These are phyloP conservation scores for Trypanosoma lewisi DNA, from an alignment of 208 protist genomes.

Conservation along the genomic window DNA sequence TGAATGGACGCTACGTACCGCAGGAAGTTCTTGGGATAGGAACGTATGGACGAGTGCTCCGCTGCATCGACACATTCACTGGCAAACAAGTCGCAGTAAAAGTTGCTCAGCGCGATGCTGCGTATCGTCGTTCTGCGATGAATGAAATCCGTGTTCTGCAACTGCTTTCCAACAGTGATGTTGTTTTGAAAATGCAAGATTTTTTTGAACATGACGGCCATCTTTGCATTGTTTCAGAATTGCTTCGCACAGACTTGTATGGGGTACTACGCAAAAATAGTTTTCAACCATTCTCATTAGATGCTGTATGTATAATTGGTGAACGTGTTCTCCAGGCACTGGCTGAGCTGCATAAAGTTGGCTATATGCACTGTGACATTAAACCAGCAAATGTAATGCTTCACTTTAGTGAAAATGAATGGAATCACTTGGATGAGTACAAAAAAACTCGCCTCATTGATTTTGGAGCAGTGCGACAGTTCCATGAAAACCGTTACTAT, in stretches of 20 bases:
- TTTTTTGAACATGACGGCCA: conserved; percentile 77
- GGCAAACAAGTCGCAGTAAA: conserved; percentile 81
- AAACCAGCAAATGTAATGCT: conserved; percentile 96
- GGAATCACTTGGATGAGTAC: conserved; percentile 18
- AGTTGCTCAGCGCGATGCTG: conserved; percentile 70
- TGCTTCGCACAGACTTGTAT: conserved; percentile 74
- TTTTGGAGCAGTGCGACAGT: conserved; percentile 96
- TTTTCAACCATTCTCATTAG: conserved; percentile 54
- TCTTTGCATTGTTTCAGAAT: conserved; percentile 85
- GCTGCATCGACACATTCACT: conserved; percentile 82
- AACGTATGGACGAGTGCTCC: conserved; percentile 91
- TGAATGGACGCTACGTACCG: conserved; percentile 58
- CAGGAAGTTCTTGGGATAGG: conserved; percentile 83
- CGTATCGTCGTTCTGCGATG: conserved; percentile 79
- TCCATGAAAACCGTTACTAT: conserved; percentile 94
- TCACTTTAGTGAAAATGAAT: conserved; percentile 5
- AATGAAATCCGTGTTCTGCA: conserved; percentile 75
- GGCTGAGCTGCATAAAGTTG: conserved; percentile 52
- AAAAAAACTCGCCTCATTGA: conserved; percentile 91
- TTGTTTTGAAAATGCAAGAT: conserved; percentile 56
- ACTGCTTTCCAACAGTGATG: conserved; percentile 37
- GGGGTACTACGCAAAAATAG: conserved; percentile 49
- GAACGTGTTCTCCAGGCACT: conserved; percentile 53
- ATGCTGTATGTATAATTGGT: conserved; percentile 53
- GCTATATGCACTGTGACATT: conserved; percentile 97